A percentile compares a stretch with the other conserved stretches of the same genome.
Conservation (phyloP, 2,329 filamentous ascomycete genomes). For the Verticillium nubilum region DNA sequence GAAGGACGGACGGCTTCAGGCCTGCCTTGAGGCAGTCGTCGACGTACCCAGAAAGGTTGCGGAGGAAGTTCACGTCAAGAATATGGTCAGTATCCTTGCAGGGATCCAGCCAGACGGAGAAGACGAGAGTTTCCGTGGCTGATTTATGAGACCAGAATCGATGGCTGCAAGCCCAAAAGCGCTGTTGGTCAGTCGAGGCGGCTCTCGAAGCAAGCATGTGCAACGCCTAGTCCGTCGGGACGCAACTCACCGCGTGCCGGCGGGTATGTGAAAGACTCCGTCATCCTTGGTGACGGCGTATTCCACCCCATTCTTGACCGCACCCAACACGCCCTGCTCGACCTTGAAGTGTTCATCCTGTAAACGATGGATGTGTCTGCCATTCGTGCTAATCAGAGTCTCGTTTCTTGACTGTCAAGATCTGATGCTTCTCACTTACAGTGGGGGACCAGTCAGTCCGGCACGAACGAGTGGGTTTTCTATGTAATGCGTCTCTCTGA, state of each 20-base stretch:
- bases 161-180: conserved; percentile 6
- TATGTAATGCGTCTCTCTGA: conserved; percentile 13
- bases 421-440: conserved; percentile 6
- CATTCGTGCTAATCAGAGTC: not conserved
- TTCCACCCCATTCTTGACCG: conserved; percentile 4
- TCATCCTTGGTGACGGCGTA: conserved; percentile 9
- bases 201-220: not conserved
- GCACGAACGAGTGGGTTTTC: conserved; percentile 8
- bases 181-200: not conserved
- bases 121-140: conserved; percentile 10
- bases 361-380: conserved; percentile 13
- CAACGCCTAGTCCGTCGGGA: not conserved
- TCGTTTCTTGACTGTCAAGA: not conserved
- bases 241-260: conserved; percentile 8
- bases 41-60: conserved; percentile 11
- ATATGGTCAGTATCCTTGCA: conserved; percentile 4
- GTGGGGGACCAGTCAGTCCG: conserved; percentile 11
- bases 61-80: conserved; percentile 12
- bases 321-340: conserved; percentile 11
- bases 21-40: conserved; percentile 8
- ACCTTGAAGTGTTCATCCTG: conserved; percentile 14
- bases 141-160: conserved; percentile 13
- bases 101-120: conserved; percentile 11
- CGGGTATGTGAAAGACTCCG: conserved; percentile 5
- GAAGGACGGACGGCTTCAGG: conserved; percentile 10